phyloP scores from a whole-genome alignment of 108 stramenopile genomes.

The Parietichytrium sp. region DNA sequence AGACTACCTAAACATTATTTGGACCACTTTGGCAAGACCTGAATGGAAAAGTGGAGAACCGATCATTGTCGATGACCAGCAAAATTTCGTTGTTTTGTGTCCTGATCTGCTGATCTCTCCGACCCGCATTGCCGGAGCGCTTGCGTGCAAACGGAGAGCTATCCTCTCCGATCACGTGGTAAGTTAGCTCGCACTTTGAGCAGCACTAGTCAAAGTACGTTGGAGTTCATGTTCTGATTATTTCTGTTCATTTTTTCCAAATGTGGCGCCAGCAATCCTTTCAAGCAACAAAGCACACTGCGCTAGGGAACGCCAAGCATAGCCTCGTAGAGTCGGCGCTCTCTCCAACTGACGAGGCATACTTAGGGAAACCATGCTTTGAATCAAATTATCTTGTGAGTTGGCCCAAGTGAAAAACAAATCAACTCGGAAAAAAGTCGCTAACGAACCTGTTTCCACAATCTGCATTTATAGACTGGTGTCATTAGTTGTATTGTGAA shows the following conservation, averaged over 20 bases:
- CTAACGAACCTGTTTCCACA: no score
- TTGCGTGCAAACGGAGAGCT: not conserved
- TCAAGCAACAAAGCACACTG: not conserved
- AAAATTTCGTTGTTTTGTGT: not conserved
- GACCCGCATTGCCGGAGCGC: not conserved
- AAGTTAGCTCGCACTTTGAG: no score
- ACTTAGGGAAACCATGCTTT: no score
- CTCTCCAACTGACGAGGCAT: no score
- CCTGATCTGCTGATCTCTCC: constrained; percentile 4
- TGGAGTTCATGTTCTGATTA: not conserved
- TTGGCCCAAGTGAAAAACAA: no score
- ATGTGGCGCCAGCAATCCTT: not conserved
- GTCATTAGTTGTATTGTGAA: no score
- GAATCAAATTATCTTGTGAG: no score
- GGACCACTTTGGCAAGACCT: no score
- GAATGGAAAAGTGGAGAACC: no score
- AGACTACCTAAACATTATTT: not conserved
- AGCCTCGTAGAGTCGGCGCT: no score
- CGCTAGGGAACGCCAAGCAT: not conserved
- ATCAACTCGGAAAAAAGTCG: no score
- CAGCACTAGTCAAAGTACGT: not conserved
- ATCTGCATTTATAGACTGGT: no score
- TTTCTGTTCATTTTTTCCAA: not conserved
- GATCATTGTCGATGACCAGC: not conserved
- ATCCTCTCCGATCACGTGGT: not conserved